A percentile compares a stretch with the other conserved stretches of the same genome.
Conservation (phyloP, 371 early-diverging fungal species). For the Mortierella sp. region DNA sequence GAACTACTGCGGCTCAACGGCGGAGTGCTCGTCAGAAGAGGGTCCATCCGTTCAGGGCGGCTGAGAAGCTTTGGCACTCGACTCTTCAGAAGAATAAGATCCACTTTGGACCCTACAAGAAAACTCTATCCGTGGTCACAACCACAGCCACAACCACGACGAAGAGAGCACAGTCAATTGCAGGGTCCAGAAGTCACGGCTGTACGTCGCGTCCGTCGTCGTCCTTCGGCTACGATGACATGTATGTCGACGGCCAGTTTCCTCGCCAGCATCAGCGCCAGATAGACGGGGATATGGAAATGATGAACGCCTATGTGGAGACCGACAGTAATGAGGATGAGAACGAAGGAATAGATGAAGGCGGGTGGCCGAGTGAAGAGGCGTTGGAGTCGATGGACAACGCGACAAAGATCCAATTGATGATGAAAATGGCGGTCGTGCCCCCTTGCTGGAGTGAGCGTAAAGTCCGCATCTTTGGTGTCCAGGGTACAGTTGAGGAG, state of each 20-base stretch:
- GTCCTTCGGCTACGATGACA: neutral
- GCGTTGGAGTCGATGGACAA: conserved; percentile 21
- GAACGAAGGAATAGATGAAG: neutral
- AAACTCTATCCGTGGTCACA: neutral
- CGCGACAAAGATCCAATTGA: conserved; percentile 31
- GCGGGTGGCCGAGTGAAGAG: conserved; percentile 22
- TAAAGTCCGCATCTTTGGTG: conserved; percentile 49
- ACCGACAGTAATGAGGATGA: neutral
- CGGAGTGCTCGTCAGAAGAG: conserved; percentile 16
- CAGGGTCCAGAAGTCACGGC: neutral
- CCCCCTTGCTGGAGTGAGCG: conserved; percentile 50
- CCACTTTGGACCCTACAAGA: conserved; percentile 5
- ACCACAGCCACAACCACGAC: neutral
- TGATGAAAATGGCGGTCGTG: conserved; percentile 29
- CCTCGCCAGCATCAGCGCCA: neutral
- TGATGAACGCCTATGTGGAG: neutral
- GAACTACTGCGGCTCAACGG: neutral
- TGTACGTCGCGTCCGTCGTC: neutral
- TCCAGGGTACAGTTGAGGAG: conserved; percentile 35
- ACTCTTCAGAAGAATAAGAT: conserved; percentile 28
- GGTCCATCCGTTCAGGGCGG: conserved; percentile 28
- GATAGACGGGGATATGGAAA: neutral
- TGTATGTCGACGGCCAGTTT: neutral
- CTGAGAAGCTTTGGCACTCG: conserved; percentile 49
- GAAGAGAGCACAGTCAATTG: neutral